Conservation (phyloP, 345 rosid genomes). For the Moringa oleifera region DNA sequence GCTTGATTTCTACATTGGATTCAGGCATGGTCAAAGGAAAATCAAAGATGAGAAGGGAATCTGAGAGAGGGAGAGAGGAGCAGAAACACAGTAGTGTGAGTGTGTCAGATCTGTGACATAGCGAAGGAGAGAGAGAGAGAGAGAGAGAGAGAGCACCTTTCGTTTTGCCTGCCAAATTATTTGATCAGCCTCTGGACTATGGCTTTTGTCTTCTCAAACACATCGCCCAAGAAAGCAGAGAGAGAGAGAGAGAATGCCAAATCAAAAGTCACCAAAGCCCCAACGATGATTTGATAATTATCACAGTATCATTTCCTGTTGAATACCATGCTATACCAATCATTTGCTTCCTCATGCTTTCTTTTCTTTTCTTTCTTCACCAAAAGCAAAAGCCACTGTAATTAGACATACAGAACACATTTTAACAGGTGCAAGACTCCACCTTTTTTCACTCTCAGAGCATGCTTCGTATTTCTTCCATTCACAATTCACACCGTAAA, state of each 20-base stretch:
- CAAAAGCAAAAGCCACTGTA: too few species aligned
- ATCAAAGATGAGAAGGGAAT: constrained; percentile 7
- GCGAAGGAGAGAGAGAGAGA: constrained; percentile 3
- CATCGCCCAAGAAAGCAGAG: constrained; percentile 15
- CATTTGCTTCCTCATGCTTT: constrained; percentile 11
- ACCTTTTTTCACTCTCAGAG: too few species aligned
- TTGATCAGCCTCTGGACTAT: constrained; percentile 10
- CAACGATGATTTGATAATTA: constrained; percentile 28
- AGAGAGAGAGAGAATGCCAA: too few species aligned
- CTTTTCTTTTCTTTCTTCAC: constrained; percentile 11
- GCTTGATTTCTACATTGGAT: background rate
- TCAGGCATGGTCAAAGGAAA: too few species aligned
- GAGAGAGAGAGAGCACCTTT: background rate
- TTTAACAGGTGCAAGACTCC: too few species aligned
- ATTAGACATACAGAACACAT: too few species aligned
- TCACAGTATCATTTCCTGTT: constrained; percentile 29
- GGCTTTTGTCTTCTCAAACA: constrained; percentile 28
- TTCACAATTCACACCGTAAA: too few species aligned
- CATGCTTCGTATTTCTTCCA: too few species aligned
- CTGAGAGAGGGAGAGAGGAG: constrained; percentile 16
- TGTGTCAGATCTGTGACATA: too few species aligned
- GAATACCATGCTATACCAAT: constrained; percentile 23
- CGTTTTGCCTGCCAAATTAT: constrained; percentile 1
- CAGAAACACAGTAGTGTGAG: constrained; percentile 7
- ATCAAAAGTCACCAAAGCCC: constrained; percentile 5